Evolutionary conservation across 306 rosid species (phyloP), one percentile per base, ranked within the genome.

Genomic region (Begonia loranthoides): DNA sequence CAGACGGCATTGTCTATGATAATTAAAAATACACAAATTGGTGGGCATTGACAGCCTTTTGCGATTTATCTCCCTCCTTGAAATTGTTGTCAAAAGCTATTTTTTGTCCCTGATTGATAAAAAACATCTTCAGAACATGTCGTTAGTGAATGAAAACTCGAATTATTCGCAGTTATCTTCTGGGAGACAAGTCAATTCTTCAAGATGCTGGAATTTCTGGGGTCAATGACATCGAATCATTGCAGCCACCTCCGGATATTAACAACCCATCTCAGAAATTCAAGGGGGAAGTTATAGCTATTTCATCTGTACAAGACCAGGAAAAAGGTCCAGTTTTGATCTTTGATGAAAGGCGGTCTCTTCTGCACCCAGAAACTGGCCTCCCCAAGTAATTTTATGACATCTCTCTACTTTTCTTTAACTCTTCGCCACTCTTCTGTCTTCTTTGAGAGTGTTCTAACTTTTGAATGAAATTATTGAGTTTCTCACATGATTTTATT

Each of bases 241-340:
- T 90, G 71, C 76, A 83, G 1, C 75, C 94, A 12, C 95, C 99
- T 36, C 82, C 88, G n/a, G 94, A 86, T 74, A 69, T 66, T 13
- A 85, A 74, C 73, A 93, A 72, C 55, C 82, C 82, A 33, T 76
- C 76, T 15, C 86, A 86, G 79, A 86, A 82, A 66, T 74, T 22
- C 63, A 68, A 63, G 62, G 99, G 99, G 24, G 94, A 80, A 54
- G 92, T 90, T 45, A n/a, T n/a, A 80, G 80, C 72, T 86, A 90
- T 76, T 90, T 90, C 76, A 90, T 90, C 62, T 90, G 99, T 67
- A 90, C 99, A 48, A 82, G 76, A 60, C 94, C 94, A 1, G 99
- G 99, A 52, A 82, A 82, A 66, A 75, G 99, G 99, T 57, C 99
- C 99, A 10, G 86, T 86, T 62, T 56, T 74, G 73, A 75, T 90